Conservation (phyloP, 176 grass and related monocot species). For the Saccharum officinarum region DNA sequence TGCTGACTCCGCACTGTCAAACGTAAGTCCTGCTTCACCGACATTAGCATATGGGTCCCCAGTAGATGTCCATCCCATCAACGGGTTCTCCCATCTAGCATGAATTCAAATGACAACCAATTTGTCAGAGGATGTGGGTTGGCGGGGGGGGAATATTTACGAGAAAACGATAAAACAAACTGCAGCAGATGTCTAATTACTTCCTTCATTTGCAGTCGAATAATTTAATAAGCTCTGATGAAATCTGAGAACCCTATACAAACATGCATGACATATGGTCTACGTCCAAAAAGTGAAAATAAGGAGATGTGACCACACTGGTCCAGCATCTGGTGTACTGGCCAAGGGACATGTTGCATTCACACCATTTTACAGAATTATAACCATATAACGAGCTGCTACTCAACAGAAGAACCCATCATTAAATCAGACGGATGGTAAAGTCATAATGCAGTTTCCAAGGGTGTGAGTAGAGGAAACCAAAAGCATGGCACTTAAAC, state of each 20-base stretch:
- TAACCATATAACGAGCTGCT: neutral
- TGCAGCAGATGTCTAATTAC: neutral
- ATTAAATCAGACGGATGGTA: neutral
- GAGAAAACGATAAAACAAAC: neutral
- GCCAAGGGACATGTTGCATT: neutral
- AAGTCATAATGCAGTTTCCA: neutral
- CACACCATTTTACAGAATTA: neutral
- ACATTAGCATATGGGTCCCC: constrained; percentile 98
- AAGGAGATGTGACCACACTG: neutral
- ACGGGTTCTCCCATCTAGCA: constrained; percentile 96
- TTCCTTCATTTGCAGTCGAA: neutral
- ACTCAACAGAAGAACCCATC: neutral
- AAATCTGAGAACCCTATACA: neutral
- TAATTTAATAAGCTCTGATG: neutral
- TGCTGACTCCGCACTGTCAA: constrained; percentile 83
- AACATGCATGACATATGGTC: neutral
- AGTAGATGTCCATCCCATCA: constrained; percentile 99
- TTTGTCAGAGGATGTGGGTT: neutral
- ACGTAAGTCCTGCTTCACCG: constrained; percentile 78
- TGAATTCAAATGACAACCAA: constrained; percentile 26
- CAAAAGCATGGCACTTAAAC: neutral
- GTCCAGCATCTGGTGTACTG: neutral
- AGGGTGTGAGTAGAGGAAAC: neutral
- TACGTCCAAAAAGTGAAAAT: neutral
- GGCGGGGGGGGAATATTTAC: neutral